These are phyloP conservation scores for Ogataea wickerhamii DNA, from an alignment of 805 yeast genomes.

Conservation along the genomic window DNA sequence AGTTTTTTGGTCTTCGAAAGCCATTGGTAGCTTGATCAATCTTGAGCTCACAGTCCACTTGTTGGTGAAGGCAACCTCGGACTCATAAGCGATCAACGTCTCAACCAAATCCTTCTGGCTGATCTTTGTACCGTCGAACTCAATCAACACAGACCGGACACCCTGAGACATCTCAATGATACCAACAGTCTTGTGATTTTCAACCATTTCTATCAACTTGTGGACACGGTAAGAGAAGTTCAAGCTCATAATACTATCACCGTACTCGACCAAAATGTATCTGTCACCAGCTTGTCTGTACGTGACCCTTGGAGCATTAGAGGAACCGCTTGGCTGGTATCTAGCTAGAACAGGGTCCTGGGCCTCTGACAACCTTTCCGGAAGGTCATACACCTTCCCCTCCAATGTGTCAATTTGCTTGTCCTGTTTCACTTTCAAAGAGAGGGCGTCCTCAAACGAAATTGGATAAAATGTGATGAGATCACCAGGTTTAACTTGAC, in stretches of 20 bases:
- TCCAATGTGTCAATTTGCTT: constrained; percentile 41
- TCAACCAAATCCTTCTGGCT: constrained; percentile 60
- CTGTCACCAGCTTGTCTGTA: constrained; percentile 98
- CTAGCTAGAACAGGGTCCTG: constrained; percentile 69
- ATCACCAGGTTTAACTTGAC: constrained; percentile 97
- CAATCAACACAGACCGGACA: constrained; percentile 90
- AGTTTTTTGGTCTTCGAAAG: constrained; percentile 89
- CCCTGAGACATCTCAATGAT: constrained; percentile 96
- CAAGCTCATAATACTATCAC: constrained; percentile 82
- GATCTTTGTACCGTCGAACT: constrained; percentile 63
- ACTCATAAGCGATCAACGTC: constrained; percentile 69
- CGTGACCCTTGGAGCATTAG: constrained; percentile 62
- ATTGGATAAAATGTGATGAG: constrained; percentile 76
- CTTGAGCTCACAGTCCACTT: constrained; percentile 87
- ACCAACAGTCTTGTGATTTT: constrained; percentile 63
- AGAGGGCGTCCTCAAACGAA: constrained; percentile 61
- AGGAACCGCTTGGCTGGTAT: constrained; percentile 41
- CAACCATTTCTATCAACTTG: constrained; percentile 71
- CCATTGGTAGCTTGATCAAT: constrained; percentile 85
- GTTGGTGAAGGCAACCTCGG: constrained; percentile 66
- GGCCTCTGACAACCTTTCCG: constrained; percentile 39
- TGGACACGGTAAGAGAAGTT: constrained; percentile 82
- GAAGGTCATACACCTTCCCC: constrained; percentile 36
- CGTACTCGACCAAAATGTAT: constrained; percentile 87
- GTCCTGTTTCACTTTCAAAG: constrained; percentile 61